Base-by-base conservation (phyloP, 495 filamentous ascomycete species). In the Daldinia vernicosa region DNA sequence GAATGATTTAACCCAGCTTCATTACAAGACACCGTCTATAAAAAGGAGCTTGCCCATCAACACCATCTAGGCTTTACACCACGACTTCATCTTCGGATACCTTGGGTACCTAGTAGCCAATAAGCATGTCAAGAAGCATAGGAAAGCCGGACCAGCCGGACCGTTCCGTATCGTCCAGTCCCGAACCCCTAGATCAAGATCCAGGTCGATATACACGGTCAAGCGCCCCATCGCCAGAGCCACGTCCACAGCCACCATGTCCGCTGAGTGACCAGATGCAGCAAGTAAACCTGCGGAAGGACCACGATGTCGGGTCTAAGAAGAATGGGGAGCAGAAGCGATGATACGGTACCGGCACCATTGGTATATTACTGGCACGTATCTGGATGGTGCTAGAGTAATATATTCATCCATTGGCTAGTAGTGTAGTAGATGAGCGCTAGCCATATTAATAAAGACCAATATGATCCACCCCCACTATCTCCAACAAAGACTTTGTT, bases 181-280 rank as follows among this genome's bases (percentile, higher is more conserved):
- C 27, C 37, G 24, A 30, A 32, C 6, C 26, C 22, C 4, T 14
- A 3, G 19, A 53, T 14, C 30, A 43, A 22, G 68, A 74, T 27
- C 19, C 15, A 19, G 69, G 66, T 33, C 57, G 66, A 39, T 54
- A 40, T 14, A 63, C 70, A 15, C 63, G 66, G 14, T 75, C 66
- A 15, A 28, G 43, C 4, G 73, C 70, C 3, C 73, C 73, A 17
- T 73, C 73, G 11, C 70, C 70, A 14, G 72, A 72, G 30, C 70
- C 66, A 3, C 39, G 54, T 26, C 69, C 69, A 33, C 32, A 60
- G 1, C 63, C 62, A 32, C 24, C 50, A 30, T 17, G 2, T 47
- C 68, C n/a, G 14, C 43, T 27, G 51, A 54, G 22, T 15, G 54
- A 11, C 27, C 28, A 17, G 39, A 51, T n/a, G 7, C 33, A 17